These are phyloP conservation scores for Hortaea werneckii DNA, from an alignment of 2,329 filamentous ascomycete species.

Conservation along the genomic window DNA sequence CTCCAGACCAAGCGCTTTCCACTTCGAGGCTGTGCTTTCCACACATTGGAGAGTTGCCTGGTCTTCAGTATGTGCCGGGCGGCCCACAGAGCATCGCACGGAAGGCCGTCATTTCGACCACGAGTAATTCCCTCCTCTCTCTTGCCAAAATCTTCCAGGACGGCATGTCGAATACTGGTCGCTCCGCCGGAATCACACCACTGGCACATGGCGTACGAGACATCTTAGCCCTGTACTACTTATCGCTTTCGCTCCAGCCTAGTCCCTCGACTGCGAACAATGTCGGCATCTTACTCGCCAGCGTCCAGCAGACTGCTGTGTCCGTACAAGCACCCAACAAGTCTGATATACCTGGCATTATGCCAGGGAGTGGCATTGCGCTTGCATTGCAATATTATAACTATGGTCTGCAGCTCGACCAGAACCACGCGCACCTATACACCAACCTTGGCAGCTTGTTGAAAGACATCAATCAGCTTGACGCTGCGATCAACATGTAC, in stretches of 20 bases:
- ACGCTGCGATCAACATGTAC: conserved; percentile 92
- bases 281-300: conserved; percentile 90
- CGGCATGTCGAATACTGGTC: conserved; percentile 68
- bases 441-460: conserved; percentile 91
- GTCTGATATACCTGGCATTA: conserved; percentile 60
- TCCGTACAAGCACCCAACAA: conserved; percentile 13
- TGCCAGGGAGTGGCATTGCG: conserved; percentile 75
- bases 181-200: conserved; percentile 20
- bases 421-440: conserved; percentile 87
- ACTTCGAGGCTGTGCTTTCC: conserved; percentile 79
- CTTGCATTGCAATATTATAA: conserved; percentile 90
- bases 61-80: conserved; percentile 54
- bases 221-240: conserved; percentile 87
- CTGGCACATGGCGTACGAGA: conserved; percentile 69
- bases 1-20: conserved; percentile 71
- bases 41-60: conserved; percentile 64
- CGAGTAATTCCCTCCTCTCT: conserved; percentile 88
- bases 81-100: conserved; percentile 57
- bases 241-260: conserved; percentile 86
- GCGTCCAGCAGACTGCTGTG: conserved; percentile 62
- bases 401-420: conserved; percentile 78
- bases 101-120: conserved; percentile 78
- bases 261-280: conserved; percentile 98
- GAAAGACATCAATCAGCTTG: conserved; percentile 90
- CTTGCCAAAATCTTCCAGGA: conserved; percentile 97